Evolutionary conservation across 768 basidiomycete genomes (phyloP), one percentile per base, ranked within the genome.

Genomic region (Lyophyllum semitale): DNA sequence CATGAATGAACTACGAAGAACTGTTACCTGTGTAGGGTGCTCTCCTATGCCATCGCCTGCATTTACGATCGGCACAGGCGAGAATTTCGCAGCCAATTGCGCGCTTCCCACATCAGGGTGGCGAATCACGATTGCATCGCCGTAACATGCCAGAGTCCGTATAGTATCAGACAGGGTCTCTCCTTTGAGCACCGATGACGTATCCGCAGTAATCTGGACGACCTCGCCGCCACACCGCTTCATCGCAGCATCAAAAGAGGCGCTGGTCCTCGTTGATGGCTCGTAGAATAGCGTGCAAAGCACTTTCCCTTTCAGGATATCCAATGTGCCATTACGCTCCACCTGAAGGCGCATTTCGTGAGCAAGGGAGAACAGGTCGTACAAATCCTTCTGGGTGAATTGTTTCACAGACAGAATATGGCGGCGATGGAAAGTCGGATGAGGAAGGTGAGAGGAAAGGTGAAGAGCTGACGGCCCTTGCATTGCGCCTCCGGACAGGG

Each of bases 181-280:
- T 33, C 97, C 97, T 75, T 98, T 99, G 61, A 81, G 77, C 41
- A 97, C 93, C 0, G 94, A 97, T 3, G 95, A 95, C 1, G 81
- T 79, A 50, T 93, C 91, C 2, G 84, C 83, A 38, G 82, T 82
- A 53, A 98, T 82, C 53, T 89, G 82, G n/a, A 97, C 87, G 35
- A 98, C 96, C 64, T 95, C 86, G 18, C 97, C 97, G 25, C 97
- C 97, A 64, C 94, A 94, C 47, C 97, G 85, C 71, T 97, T 96
- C 97, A 98, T 99, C 11, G 97, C 97, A 2, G 96, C 89, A 68
- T 99, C 96, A 65, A 99, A 99, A 8, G 96, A 98, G 4, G 90
- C 82, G 58, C 92, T 94, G 3, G 97, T 99, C 30, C 97, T 83
- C 2, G 97, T 99, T 2, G 95, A 97, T 1, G 96, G 92, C 69